A percentile compares a stretch with the other conserved stretches of the same genome.
phyloP scores from a whole-genome alignment of 1,284 basidiomycete species.

The Apiotrichum laibachii region DNA sequence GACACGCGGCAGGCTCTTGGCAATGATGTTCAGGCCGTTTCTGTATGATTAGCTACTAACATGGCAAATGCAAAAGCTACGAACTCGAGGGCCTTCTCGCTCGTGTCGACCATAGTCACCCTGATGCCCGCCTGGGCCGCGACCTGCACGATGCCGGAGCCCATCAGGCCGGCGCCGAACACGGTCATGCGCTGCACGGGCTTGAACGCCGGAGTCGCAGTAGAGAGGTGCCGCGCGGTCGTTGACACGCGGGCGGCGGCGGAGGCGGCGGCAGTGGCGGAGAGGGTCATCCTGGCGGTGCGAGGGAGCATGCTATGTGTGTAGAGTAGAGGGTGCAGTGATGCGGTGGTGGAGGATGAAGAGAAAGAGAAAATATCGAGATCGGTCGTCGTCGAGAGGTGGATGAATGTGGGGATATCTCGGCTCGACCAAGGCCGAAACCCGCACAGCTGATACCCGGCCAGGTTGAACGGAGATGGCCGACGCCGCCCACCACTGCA shows the following conservation, averaged over 20 bases:
- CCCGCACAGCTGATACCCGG: background rate
- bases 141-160: slow-evolving; percentile 56
- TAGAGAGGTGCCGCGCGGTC: slow-evolving; percentile 22
- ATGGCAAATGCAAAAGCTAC: background rate
- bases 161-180: slow-evolving; percentile 57
- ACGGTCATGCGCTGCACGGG: slow-evolving; percentile 49
- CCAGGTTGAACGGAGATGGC: background rate
- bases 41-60: slow-evolving; percentile 23
- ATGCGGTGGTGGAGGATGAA: too few species aligned
- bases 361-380: background rate
- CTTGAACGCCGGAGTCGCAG: background rate
- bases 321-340: too few species aligned
- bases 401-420: background rate
- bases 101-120: slow-evolving; percentile 50
- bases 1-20: slow-evolving; percentile 56
- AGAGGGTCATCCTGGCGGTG: background rate
- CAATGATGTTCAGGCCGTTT: slow-evolving; percentile 55
- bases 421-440: background rate
- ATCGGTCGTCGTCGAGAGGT: background rate
- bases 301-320: background rate
- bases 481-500: too few species aligned
- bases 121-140: slow-evolving; percentile 54
- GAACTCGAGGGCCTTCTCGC: slow-evolving; percentile 46
- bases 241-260: slow-evolving; percentile 18
- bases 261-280: background rate